These are phyloP conservation scores for Acanthamoeba healyi DNA, from an alignment of 208 protist species.

Conservation along the genomic window DNA sequence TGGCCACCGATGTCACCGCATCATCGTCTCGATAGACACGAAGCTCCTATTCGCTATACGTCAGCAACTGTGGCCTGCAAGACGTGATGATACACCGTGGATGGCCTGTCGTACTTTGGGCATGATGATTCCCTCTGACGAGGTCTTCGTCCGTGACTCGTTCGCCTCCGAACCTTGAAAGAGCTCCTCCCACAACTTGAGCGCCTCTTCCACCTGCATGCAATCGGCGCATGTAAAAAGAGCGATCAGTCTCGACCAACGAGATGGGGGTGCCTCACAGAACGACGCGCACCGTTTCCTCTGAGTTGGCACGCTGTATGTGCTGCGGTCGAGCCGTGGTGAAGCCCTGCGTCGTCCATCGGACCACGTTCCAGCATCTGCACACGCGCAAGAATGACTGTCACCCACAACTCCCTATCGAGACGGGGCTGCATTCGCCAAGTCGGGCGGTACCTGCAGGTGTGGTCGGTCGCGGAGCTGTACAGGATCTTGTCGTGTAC, in stretches of 20 bases:
- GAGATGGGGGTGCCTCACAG: background rate
- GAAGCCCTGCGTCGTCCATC: slow-evolving; percentile 14
- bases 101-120: background rate
- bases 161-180: background rate
- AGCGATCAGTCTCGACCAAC: too few relatives aligned
- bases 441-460: background rate
- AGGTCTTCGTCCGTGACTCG: background rate
- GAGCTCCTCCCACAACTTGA: background rate
- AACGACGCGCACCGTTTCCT: background rate
- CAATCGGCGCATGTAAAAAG: too few relatives aligned
- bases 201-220: background rate
- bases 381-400: too few relatives aligned
- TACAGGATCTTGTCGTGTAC: slow-evolving; percentile 47
- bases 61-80: too few relatives aligned
- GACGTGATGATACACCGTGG: background rate
- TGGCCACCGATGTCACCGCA: background rate
- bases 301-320: background rate
- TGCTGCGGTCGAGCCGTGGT: background rate
- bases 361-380: slow-evolving; percentile 42
- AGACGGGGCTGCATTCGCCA: too few relatives aligned
- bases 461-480: slow-evolving; percentile 14
- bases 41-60: background rate
- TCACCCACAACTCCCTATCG: background rate
- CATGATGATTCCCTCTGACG: background rate
- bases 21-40: background rate